phyloP scores from a whole-genome alignment of 106 monocot species.

The Posidonia australis region DNA sequence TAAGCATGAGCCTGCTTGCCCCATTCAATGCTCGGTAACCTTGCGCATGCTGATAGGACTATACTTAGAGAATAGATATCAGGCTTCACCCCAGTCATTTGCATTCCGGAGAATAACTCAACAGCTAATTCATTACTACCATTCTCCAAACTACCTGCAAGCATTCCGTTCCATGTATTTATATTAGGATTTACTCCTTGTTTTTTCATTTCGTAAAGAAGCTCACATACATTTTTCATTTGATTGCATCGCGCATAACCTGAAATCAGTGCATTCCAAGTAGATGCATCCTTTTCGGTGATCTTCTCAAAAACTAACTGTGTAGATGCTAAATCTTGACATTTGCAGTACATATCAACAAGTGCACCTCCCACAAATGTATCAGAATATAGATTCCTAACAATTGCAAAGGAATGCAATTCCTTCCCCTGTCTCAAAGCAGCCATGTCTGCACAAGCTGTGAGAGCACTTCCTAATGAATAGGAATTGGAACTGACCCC shows the following conservation, averaged over 20 bases:
- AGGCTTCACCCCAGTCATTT: constrained; percentile 8
- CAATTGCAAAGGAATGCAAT: constrained; percentile 35
- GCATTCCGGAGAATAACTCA: constrained; percentile 15
- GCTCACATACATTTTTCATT: too few relatives aligned
- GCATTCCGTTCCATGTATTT: constrained; percentile 49
- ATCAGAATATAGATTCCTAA: constrained; percentile 19
- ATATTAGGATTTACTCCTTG: too few relatives aligned
- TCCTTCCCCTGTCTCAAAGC: constrained; percentile 29
- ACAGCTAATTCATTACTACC: constrained; percentile 25
- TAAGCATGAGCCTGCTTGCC: constrained; percentile 44
- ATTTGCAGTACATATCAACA: constrained; percentile 43
- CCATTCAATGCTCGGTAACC: constrained; percentile 18
- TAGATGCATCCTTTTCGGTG: constrained; percentile 7
- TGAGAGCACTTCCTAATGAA: constrained; percentile 29
- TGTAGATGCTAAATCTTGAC: constrained; percentile 20
- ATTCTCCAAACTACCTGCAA: constrained; percentile 27
- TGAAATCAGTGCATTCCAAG: too few relatives aligned
- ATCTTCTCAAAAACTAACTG: constrained; percentile 19
- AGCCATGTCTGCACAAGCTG: constrained; percentile 27
- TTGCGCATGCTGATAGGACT: constrained; percentile 27
- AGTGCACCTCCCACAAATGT: constrained; percentile 25
- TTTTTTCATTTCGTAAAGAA: too few relatives aligned
- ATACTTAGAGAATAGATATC: constrained; percentile 36
- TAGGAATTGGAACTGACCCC: constrained; percentile 28
- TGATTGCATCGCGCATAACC: too few relatives aligned